Evolutionary conservation across 2,329 filamentous ascomycete species (phyloP).

Genomic region (Ophiostoma fasciatum): DNA sequence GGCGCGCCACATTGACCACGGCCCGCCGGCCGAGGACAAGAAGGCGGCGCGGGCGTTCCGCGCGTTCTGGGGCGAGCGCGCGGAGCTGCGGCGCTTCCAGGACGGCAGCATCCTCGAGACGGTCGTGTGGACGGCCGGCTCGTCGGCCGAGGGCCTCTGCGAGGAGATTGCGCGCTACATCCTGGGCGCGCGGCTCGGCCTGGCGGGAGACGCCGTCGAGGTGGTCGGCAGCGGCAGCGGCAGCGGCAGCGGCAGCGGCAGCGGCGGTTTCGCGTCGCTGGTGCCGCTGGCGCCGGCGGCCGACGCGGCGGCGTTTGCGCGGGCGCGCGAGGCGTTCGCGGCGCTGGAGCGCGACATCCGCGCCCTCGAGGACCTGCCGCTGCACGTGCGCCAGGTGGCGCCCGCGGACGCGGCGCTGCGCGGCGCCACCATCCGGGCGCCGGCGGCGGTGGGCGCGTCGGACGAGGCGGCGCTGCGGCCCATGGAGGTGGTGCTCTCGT

Average conservation of each 20-base stretch:
- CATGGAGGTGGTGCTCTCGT: constrained; percentile 72
- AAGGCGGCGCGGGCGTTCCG: constrained; percentile 69
- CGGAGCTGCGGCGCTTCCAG: constrained; percentile 86
- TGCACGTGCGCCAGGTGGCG: constrained; percentile 71
- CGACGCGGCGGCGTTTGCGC: constrained; percentile 48
- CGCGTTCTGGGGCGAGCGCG: constrained; percentile 87
- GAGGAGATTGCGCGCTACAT: constrained; percentile 68
- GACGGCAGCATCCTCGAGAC: constrained; percentile 90
- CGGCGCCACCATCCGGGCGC: constrained; percentile 49
- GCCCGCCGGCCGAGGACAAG: constrained; percentile 74
- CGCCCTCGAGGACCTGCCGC: constrained; percentile 63
- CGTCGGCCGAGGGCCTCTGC: constrained; percentile 48
- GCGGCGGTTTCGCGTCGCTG: constrained; percentile 31
- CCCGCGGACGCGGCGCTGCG: constrained; percentile 59
- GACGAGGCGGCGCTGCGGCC: constrained; percentile 33
- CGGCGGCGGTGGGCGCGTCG: constrained; percentile 26
- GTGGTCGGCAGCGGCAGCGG: constrained; percentile 24
- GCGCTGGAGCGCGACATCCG: constrained; percentile 64
- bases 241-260: background rate
- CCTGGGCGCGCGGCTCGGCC: constrained; percentile 52
- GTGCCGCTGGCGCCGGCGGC: constrained; percentile 29
- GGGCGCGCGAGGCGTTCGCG: constrained; percentile 54
- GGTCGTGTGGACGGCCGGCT: constrained; percentile 59
- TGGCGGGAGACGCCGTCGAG: constrained; percentile 36
- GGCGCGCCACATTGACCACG: constrained; percentile 68